phyloP scores from a whole-genome alignment of 768 basidiomycete genomes.

The Psilocybe subaeruginosa region DNA sequence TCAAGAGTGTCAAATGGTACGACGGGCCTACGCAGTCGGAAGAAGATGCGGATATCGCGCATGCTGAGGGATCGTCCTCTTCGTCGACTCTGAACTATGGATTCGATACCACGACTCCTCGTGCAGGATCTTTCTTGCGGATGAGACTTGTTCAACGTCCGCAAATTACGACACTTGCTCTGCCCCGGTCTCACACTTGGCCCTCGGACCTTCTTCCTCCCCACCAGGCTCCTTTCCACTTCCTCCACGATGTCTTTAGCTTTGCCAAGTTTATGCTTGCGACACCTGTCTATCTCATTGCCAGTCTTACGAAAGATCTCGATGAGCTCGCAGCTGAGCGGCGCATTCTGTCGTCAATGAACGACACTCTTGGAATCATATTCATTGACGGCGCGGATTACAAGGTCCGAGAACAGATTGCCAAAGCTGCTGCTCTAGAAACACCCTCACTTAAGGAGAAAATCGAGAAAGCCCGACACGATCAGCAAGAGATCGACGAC shows the following conservation, averaged over 20 bases:
- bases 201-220: conserved; percentile 91
- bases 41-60: conserved; percentile 32
- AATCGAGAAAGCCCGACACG: conserved; percentile 64
- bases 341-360: conserved; percentile 60
- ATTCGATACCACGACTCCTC: conserved; percentile 44
- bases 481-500: conserved; percentile 56
- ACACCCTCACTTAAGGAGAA: conserved; percentile 63
- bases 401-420: conserved; percentile 80
- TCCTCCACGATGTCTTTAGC: conserved; percentile 86
- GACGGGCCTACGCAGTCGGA: conserved; percentile 48
- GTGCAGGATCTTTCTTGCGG: conserved; percentile 61
- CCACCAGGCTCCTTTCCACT: conserved; percentile 94
- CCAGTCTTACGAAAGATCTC: conserved; percentile 74
- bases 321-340: conserved; percentile 75
- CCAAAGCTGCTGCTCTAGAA: conserved; percentile 77
- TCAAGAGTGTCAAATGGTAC: conserved; percentile 93
- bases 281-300: conserved; percentile 80
- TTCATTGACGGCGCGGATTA: conserved; percentile 83
- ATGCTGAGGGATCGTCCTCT: conserved; percentile 46
- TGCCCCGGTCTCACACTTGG: conserved; percentile 92
- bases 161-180: conserved; percentile 91
- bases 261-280: conserved; percentile 98
- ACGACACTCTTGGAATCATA: conserved; percentile 74
- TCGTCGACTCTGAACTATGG: conserved; percentile 36
- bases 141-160: conserved; percentile 94